These are phyloP conservation scores for Zea luxurians DNA, from an alignment of 176 grass and related monocot species.

Conservation along the genomic window DNA sequence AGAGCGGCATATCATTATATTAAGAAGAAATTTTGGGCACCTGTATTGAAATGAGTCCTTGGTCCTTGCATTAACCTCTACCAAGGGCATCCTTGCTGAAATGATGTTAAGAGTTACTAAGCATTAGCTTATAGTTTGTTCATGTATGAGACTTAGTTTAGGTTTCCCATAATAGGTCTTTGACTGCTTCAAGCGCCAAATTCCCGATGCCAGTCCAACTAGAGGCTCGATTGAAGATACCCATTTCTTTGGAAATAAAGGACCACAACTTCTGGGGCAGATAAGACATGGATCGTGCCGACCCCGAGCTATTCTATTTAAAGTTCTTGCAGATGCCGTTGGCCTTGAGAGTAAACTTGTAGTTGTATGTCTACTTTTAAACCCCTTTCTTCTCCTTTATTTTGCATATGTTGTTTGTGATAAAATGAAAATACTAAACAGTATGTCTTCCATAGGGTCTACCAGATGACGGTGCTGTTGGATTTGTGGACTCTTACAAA, in stretches of 20 bases:
- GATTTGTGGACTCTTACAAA: constrained; percentile 93
- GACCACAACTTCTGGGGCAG: constrained; percentile 91
- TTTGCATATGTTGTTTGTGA: constrained; percentile 12
- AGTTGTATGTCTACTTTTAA: constrained; percentile 61
- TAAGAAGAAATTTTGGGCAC: too few species aligned
- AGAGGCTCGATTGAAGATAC: constrained; percentile 72
- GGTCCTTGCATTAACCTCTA: background rate
- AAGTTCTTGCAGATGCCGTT: constrained; percentile 97
- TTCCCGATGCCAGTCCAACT: constrained; percentile 73
- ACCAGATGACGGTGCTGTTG: constrained; percentile 73
- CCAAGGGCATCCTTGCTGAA: constrained; percentile 20
- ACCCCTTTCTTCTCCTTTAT: background rate
- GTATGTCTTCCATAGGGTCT: constrained; percentile 60
- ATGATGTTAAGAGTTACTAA: constrained; percentile 17
- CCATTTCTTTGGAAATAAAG: constrained; percentile 76
- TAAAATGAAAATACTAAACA: constrained; percentile 9
- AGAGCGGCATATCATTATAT: too few species aligned
- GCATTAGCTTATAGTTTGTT: background rate
- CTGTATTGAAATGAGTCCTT: too few species aligned
- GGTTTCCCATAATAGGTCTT: constrained; percentile 61
- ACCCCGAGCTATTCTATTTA: constrained; percentile 95
- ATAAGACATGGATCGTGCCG: constrained; percentile 96
- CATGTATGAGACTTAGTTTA: too few species aligned
- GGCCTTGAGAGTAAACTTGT: constrained; percentile 98
- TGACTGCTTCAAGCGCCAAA: constrained; percentile 95